phyloP scores from a whole-genome alignment of 1,284 basidiomycete genomes.

The Tilletiaria anomala region DNA sequence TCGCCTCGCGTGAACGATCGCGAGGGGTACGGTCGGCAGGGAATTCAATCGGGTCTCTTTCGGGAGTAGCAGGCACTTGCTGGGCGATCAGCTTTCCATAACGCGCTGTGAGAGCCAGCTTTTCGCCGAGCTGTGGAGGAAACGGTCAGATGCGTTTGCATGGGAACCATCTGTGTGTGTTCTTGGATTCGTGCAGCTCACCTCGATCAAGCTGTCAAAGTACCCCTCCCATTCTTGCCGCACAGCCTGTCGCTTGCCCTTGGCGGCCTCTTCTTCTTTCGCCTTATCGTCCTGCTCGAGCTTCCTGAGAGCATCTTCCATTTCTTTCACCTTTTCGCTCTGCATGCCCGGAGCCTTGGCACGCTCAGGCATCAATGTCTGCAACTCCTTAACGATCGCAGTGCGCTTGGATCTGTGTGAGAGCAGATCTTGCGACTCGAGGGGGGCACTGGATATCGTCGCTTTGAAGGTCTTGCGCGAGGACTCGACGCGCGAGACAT shows the following conservation, averaged over 20 bases:
- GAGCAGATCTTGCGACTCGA: background rate
- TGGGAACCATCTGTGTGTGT: too few relatives aligned
- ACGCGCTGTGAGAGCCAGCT: conserved; percentile 22
- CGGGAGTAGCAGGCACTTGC: conserved; percentile 9
- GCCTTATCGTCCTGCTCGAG: conserved; percentile 21
- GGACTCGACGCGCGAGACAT: conserved; percentile 16
- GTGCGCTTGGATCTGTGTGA: conserved; percentile 11
- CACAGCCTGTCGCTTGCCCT: conserved; percentile 16
- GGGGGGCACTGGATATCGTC: conserved; percentile 2
- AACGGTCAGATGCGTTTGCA: background rate
- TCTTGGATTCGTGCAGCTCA: too few relatives aligned
- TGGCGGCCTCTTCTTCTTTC: conserved; percentile 20
- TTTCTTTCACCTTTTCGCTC: conserved; percentile 7
- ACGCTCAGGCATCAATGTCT: conserved; percentile 19
- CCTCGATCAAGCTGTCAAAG: conserved; percentile 28
- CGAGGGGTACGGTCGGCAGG: conserved; percentile 10
- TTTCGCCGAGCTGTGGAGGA: conserved; percentile 16
- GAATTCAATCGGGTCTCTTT: conserved; percentile 14
- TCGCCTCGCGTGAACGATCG: conserved; percentile 8
- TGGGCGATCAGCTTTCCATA: conserved; percentile 25
- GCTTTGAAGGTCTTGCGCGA: conserved; percentile 19
- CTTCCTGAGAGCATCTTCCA: conserved; percentile 12
- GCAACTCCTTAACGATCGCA: conserved; percentile 23
- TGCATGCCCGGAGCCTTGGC: conserved; percentile 8
- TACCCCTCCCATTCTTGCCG: conserved; percentile 16